A percentile compares a stretch with the other conserved stretches of the same genome.
phyloP scores from a whole-genome alignment of 2,329 filamentous ascomycete genomes.

The Colletotrichum karsti region DNA sequence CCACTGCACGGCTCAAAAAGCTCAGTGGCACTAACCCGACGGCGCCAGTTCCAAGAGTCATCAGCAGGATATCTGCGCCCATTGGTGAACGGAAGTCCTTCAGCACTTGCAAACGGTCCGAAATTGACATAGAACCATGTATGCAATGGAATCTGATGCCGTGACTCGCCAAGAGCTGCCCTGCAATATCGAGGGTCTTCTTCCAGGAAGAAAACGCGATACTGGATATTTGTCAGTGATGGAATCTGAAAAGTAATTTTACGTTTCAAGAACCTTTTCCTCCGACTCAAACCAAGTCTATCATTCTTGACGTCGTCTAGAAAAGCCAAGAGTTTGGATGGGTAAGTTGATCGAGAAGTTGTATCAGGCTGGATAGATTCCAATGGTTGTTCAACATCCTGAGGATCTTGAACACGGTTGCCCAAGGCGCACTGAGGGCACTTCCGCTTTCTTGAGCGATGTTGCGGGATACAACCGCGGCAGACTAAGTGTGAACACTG shows the following conservation, averaged over 20 bases:
- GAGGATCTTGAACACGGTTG: no score
- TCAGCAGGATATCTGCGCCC: background rate
- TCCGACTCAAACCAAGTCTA: background rate
- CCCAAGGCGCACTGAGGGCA: no score
- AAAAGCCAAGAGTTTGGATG: background rate
- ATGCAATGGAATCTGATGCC: background rate
- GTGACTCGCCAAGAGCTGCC: background rate
- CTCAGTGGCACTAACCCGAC: background rate
- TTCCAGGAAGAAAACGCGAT: background rate
- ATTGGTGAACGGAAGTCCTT: background rate
- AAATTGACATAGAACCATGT: background rate
- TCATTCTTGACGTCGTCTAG: background rate
- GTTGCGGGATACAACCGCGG: background rate
- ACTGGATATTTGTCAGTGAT: background rate
- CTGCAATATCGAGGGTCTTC: background rate
- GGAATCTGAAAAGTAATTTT: background rate
- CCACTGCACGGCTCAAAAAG: background rate
- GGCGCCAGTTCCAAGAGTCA: background rate
- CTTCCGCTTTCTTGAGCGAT: background rate
- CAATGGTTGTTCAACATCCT: background rate
- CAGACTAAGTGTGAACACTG: background rate
- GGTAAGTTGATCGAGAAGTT: background rate
- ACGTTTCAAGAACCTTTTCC: background rate
- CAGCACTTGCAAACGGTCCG: background rate
- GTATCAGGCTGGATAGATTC: background rate